Percentiles rank a stretch among this genome's conserved stretches.
phyloP scores from a whole-genome alignment of 352 stramenopile species.

The Phytopythium oedochilum region DNA sequence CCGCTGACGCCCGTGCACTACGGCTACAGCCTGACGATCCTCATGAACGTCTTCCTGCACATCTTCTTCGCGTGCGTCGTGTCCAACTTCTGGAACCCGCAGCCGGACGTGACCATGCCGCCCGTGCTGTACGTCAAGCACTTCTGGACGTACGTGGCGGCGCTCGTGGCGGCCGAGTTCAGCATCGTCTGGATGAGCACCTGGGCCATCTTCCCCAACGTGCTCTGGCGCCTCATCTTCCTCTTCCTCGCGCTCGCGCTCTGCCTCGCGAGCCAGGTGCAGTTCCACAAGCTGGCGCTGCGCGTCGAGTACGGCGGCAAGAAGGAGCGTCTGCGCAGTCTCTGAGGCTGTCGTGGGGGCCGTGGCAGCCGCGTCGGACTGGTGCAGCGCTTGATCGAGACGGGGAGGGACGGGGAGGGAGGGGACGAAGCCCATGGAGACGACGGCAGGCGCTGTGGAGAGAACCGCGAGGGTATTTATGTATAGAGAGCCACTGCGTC shows the following conservation, averaged over 20 bases:
- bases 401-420: background rate
- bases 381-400: too few species aligned
- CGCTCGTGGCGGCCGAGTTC: conserved; percentile 41
- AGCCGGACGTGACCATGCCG: conserved; percentile 50
- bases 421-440: too few species aligned
- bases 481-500: conserved; percentile 10
- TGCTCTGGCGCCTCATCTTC: conserved; percentile 68
- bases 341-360: too few species aligned
- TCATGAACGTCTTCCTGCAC: conserved; percentile 79
- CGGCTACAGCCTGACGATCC: conserved; percentile 66
- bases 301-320: conserved; percentile 72
- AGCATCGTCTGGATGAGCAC: conserved; percentile 79
- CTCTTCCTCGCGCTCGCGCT: conserved; percentile 46
- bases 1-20: conserved; percentile 69
- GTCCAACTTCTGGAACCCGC: conserved; percentile 74
- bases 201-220: conserved; percentile 71
- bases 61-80: conserved; percentile 71
- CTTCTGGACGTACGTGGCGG: conserved; percentile 68
- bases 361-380: too few species aligned
- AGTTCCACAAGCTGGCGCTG: conserved; percentile 62
- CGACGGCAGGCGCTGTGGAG: too few species aligned
- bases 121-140: conserved; percentile 60
- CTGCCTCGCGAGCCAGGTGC: conserved; percentile 59
- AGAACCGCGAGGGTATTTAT: conserved; percentile 1
- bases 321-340: conserved; percentile 72